A percentile compares a stretch with the other conserved stretches of the same genome.
Conservation (phyloP, 176 grass and related monocot species). For the Avena insularis region DNA sequence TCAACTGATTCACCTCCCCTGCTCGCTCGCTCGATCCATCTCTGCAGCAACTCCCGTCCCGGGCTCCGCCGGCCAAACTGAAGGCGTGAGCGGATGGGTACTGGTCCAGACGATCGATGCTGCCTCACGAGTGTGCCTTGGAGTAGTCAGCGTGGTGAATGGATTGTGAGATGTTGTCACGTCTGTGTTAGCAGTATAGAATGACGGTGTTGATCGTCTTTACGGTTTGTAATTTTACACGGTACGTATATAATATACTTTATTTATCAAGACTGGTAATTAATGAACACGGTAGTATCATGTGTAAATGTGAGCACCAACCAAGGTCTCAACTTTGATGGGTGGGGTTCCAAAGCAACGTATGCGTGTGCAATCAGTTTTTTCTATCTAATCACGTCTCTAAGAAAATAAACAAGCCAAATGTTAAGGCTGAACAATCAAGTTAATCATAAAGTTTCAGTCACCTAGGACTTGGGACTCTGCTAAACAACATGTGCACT, state of each 20-base stretch:
- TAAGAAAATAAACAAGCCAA: not conserved
- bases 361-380: no score
- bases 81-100: constrained; percentile 9
- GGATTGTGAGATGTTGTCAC: not conserved
- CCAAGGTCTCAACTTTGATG: not conserved
- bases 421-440: not conserved
- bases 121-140: not conserved
- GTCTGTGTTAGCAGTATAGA: not conserved
- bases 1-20: not conserved
- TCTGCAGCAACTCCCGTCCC: constrained; percentile 62
- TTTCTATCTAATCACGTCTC: not conserved
- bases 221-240: not conserved
- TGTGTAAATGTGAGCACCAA: not conserved
- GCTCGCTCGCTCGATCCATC: no score
- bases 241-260: no score
- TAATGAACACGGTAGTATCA: not conserved
- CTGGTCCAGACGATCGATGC: no score
- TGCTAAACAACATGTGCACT: not conserved
- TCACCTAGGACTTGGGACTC: not conserved
- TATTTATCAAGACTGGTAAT: not conserved
- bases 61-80: constrained; percentile 45
- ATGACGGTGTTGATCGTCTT: not conserved
- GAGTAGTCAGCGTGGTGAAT: not conserved
- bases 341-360: no score
- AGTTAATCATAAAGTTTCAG: not conserved